Conservation (phyloP, 2,329 filamentous ascomycete species). For the Sporothrix dimorphospora region DNA sequence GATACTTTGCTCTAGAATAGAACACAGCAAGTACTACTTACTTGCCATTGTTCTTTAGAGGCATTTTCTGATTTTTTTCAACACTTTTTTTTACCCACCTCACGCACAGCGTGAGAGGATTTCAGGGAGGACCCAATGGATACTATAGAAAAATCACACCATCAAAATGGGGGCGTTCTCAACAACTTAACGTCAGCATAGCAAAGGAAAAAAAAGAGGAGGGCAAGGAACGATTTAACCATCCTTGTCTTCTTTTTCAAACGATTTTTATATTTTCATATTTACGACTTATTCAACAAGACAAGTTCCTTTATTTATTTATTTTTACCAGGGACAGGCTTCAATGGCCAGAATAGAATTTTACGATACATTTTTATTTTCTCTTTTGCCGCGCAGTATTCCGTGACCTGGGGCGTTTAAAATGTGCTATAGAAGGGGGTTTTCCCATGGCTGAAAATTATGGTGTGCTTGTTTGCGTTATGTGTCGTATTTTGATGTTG, state of each 20-base stretch:
- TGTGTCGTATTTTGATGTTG: slow-evolving; percentile 15
- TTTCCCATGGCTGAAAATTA: background rate
- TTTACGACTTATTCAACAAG: background rate
- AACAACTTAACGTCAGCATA: slow-evolving; percentile 24
- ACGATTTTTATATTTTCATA: background rate
- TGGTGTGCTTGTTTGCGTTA: background rate
- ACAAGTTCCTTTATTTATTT: background rate
- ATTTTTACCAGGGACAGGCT: background rate
- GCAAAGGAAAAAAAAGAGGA: background rate
- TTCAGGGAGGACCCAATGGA: background rate
- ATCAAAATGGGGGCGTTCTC: slow-evolving; percentile 19
- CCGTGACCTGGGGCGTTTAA: too few relatives aligned
- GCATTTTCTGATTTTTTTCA: slow-evolving; percentile 6
- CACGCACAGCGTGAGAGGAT: background rate
- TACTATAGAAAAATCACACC: background rate
- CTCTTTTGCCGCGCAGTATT: background rate
- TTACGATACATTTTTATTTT: background rate
- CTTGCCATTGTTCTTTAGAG: background rate
- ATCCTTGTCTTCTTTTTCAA: background rate
- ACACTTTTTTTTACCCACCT: slow-evolving; percentile 2
- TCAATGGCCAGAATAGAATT: background rate
- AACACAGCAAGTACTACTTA: background rate
- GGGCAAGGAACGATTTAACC: too few relatives aligned
- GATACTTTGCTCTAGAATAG: slow-evolving; percentile 19
- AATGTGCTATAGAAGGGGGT: too few relatives aligned